A percentile compares a stretch with the other conserved stretches of the same genome.
Evolutionary conservation across 1,284 basidiomycete genomes (phyloP).

Genomic region (Sanguinoderma infundibulare): DNA sequence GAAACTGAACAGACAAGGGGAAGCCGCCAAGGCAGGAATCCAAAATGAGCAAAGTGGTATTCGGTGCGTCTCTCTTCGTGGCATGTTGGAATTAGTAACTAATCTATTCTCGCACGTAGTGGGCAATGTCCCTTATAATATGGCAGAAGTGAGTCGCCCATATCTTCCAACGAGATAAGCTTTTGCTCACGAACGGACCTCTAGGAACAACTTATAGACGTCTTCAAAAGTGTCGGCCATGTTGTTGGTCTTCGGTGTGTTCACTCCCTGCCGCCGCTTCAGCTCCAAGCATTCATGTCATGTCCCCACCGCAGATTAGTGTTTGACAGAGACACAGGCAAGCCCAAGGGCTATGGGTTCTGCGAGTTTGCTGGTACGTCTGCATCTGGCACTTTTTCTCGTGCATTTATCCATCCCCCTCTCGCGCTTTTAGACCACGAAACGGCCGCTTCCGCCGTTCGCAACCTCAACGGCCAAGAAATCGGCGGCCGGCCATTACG

Average conservation of each 20-base stretch:
- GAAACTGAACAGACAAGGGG: too few relatives aligned
- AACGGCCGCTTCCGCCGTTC: slow-evolving; percentile 80
- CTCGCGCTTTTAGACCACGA: slow-evolving; percentile 76
- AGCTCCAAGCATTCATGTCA: slow-evolving; percentile 5
- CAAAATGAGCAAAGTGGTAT: slow-evolving; percentile 55
- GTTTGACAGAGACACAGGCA: slow-evolving; percentile 94
- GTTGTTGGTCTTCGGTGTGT: slow-evolving; percentile 84
- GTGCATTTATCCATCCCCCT: slow-evolving; percentile 20
- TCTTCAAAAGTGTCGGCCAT: slow-evolving; percentile 86
- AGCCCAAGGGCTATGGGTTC: slow-evolving; percentile 97
- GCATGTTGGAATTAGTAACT: not conserved
- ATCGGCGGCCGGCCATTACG: slow-evolving; percentile 75
- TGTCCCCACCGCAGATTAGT: slow-evolving; percentile 69
- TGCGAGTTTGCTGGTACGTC: slow-evolving; percentile 93
- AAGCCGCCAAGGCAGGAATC: too few relatives aligned
- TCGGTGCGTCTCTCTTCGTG: slow-evolving; percentile 39
- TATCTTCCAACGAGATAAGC: not conserved
- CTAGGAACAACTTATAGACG: slow-evolving; percentile 80
- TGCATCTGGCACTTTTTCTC: slow-evolving; percentile 21
- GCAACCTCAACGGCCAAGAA: slow-evolving; percentile 75
- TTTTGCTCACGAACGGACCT: not conserved
- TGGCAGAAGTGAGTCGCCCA: slow-evolving; percentile 63
- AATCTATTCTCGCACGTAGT: slow-evolving; percentile 45
- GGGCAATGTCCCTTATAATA: slow-evolving; percentile 87
- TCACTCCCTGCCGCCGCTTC: not conserved